phyloP scores from a whole-genome alignment of 106 monocot species.

The Platanthera guangdongensis region DNA sequence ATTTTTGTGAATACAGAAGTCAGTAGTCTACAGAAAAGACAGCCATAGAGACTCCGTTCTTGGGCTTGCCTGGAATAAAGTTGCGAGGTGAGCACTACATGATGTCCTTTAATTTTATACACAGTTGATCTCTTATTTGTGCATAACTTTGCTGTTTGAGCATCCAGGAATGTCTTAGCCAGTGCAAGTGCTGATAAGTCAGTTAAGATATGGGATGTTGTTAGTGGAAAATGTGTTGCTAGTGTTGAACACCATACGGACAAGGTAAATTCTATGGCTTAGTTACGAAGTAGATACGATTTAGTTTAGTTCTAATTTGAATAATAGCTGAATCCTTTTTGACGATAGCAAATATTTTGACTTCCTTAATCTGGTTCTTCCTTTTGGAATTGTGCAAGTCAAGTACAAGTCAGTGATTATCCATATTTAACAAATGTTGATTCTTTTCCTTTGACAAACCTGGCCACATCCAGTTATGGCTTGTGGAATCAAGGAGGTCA shows the following conservation, averaged over 20 bases:
- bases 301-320: background rate
- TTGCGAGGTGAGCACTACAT: conserved; percentile 49
- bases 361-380: background rate
- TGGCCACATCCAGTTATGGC: no score
- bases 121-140: background rate
- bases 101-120: background rate
- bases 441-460: no score
- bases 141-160: background rate
- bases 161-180: conserved; percentile 80
- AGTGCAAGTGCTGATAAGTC: conserved; percentile 93
- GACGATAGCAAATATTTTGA: background rate
- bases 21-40: conserved; percentile 63
- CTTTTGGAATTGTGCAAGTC: background rate
- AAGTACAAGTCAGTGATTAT: background rate
- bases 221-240: conserved; percentile 52
- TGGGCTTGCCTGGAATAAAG: conserved; percentile 93
- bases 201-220: conserved; percentile 86
- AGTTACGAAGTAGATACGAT: background rate
- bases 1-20: conserved; percentile 19
- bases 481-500: no score
- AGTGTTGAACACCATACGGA: conserved; percentile 71
- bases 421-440: background rate
- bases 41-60: conserved; percentile 84
- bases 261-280: conserved; percentile 32
- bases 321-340: background rate